These are phyloP conservation scores for Debaryomyces psychrophilus DNA, from an alignment of 1,139 yeast genomes.

Conservation along the genomic window DNA sequence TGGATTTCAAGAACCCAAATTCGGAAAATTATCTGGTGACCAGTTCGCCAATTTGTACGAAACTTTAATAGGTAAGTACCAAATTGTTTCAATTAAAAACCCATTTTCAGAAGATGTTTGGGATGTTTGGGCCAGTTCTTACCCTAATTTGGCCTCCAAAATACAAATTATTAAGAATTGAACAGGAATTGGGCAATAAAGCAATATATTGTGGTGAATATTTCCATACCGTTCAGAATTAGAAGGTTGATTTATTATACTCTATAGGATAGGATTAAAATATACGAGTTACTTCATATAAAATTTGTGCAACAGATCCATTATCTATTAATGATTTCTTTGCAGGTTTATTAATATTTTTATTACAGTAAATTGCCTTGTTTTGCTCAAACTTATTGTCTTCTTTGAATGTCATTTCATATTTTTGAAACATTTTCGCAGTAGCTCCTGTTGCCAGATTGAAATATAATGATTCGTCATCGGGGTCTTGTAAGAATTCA, in stretches of 20 bases:
- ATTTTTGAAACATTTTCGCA: slow-evolving; percentile 15
- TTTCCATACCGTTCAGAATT: slow-evolving; percentile 55
- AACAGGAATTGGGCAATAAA: slow-evolving; percentile 90
- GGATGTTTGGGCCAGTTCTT: slow-evolving; percentile 87
- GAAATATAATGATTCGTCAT: slow-evolving; percentile 21
- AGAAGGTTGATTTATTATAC: slow-evolving; percentile 21
- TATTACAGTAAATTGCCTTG: slow-evolving; percentile 18
- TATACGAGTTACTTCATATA: slow-evolving; percentile 18
- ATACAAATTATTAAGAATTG: slow-evolving; percentile 88
- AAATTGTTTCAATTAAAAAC: slow-evolving; percentile 91
- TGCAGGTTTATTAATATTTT: slow-evolving; percentile 14
- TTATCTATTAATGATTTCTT: slow-evolving; percentile 25
- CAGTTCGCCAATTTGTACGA: slow-evolving; percentile 78
- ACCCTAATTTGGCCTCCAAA: slow-evolving; percentile 58
- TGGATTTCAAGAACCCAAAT: slow-evolving; percentile 90
- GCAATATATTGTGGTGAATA: slow-evolving; percentile 79
- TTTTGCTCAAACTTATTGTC: slow-evolving; percentile 10
- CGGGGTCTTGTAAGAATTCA: slow-evolving; percentile 27
- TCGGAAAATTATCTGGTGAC: slow-evolving; percentile 76
- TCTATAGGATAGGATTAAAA: background rate
- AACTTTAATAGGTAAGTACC: slow-evolving; percentile 75
- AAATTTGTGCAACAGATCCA: slow-evolving; percentile 31
- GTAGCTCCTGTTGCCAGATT: slow-evolving; percentile 19
- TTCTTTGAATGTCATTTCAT: slow-evolving; percentile 14
- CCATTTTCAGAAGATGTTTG: slow-evolving; percentile 97